Evolutionary conservation across 2,329 filamentous ascomycete genomes (phyloP), one percentile per base, ranked within the genome.

Genomic region (Penicillium sp.): DNA sequence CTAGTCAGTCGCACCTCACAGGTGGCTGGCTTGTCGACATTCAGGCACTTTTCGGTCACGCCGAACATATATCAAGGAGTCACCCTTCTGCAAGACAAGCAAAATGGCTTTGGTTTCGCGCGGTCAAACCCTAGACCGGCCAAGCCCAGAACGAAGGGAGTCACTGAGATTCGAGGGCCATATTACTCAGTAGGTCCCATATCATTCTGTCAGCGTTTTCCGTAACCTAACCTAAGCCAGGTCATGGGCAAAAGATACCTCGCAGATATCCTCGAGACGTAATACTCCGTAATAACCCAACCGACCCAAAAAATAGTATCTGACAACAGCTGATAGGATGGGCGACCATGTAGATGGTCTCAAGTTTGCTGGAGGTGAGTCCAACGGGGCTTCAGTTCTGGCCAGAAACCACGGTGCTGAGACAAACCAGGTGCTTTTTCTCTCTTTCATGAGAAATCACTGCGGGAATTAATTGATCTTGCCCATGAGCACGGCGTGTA

Each of bases 81-180:
- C 22, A 73, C 68, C 7, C 66, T 82, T n/a, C 72, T 82, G 5
- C 75, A 82, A 60, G 79, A 82, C 57, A 75, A 75, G 58, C 66
- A 77, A 9, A 71, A 78, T 62, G 80, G 77, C 5, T 80, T 81
- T 62, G 79, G 78, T 0, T 82, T 83, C 62, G 73, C 76, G 31
- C 74, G 78, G 4, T 80, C 80, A 28, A 84, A 83, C 50, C 73
- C 73, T 0, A 67, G 75, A 14, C 75, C 78, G 0, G 66, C 71
- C 5, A 83, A 84, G 65, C 81, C 80, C 3, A 72, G 81, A 28
- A 74, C 65, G 5, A 75, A 71, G 36, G 79, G 77, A 5, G 80
- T 82, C 6, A 83, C 81, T 0, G 81, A 84, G 66, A 84, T 83
- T 53, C 73, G 80, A 31, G 81, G 81, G 0, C 81, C 80, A 7